Percentiles rank a stretch among this genome's conserved stretches.
phyloP scores from a whole-genome alignment of 2,329 filamentous ascomycete species.

The Xylaria arbuscula region DNA sequence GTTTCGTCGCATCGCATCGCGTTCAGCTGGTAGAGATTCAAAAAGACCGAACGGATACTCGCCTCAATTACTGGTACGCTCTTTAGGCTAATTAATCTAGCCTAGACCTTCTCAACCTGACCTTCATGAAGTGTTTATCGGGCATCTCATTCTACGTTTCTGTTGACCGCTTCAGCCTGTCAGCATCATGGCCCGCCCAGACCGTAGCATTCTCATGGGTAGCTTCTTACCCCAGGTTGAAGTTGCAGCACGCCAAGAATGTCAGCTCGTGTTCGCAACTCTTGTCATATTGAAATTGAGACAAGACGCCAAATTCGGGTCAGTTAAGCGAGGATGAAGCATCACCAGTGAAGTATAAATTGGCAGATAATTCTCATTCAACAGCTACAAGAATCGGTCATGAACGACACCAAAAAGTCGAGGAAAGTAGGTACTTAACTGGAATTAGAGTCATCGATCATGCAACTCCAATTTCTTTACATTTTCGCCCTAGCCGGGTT shows the following conservation, averaged over 20 bases:
- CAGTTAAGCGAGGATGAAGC: constrained; percentile 26
- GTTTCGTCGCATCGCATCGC: constrained; percentile 24
- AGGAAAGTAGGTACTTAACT: not conserved
- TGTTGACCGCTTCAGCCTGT: constrained; percentile 5
- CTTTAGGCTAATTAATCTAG: constrained; percentile 31
- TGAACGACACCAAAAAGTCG: not conserved
- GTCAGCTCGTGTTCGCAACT: constrained; percentile 34
- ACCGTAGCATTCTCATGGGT: not conserved
- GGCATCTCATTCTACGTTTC: not conserved
- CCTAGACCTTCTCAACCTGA: not conserved
- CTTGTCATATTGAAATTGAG: not conserved
- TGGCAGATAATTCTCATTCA: not conserved
- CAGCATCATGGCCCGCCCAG: constrained; percentile 13
- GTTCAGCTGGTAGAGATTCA: not conserved
- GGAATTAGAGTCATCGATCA: constrained; percentile 14
- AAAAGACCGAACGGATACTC: not conserved
- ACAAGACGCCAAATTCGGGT: constrained; percentile 6
- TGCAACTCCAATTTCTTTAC: constrained; percentile 26
- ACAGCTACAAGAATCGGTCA: not conserved
- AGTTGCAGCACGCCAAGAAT: constrained; percentile 31
- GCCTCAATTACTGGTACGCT: not conserved
- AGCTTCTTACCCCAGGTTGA: constrained; percentile 24
- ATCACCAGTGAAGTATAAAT: constrained; percentile 18
- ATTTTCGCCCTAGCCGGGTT: constrained; percentile 31
- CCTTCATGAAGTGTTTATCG: not conserved